Conservation (phyloP, 176 grass and related monocot genomes). For the Cocos nucifera region DNA sequence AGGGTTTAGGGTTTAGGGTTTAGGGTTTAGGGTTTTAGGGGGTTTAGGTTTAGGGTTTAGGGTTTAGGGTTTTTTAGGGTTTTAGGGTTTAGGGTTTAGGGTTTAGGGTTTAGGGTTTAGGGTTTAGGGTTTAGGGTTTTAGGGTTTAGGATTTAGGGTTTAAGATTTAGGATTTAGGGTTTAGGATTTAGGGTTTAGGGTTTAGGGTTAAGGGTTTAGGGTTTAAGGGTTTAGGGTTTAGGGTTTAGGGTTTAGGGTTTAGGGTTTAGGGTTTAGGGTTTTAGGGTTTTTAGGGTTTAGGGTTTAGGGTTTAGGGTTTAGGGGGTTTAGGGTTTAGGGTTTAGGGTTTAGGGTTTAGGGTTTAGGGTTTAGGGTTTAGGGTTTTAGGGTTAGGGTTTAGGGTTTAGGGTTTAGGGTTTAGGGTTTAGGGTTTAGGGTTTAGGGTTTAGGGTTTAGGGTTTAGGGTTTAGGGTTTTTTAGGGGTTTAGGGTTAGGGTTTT, state of each 20-base stretch:
- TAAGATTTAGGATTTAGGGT: too few species aligned
- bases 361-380: conserved; percentile 2
- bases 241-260: conserved; percentile 3
- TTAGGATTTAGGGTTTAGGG: not conserved
- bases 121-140: conserved; percentile 10
- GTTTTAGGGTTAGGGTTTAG: conserved; percentile 7
- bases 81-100: not conserved
- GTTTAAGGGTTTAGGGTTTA: conserved; percentile 8
- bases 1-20: too few species aligned
- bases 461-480: too few species aligned
- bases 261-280: not conserved
- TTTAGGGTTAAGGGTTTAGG: conserved; percentile 9
- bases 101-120: not conserved
- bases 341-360: conserved; percentile 5
- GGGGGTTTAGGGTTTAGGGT: not conserved
- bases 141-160: conserved; percentile 15
- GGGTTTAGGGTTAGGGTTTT: conserved; percentile 7
- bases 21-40: too few species aligned
- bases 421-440: not conserved
- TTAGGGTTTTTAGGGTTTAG: not conserved
- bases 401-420: not conserved
- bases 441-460: not conserved
- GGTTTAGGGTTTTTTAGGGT: too few species aligned
- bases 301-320: not conserved
- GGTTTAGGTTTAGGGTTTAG: too few species aligned